These are phyloP conservation scores for Bassia scoparia DNA, from an alignment of 148 eudicot genomes.

Conservation along the genomic window DNA sequence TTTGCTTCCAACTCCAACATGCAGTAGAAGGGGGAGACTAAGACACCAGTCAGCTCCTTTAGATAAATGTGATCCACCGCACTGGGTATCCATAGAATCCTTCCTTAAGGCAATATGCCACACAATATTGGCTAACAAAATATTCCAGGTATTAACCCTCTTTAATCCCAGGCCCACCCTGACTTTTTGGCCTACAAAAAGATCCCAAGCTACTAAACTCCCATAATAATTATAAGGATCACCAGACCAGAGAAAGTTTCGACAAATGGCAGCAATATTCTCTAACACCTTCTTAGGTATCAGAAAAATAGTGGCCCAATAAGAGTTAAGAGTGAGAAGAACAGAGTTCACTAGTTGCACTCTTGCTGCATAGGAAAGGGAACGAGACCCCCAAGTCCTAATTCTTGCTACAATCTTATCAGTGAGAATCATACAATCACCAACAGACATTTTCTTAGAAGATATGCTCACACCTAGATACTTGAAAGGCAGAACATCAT, in stretches of 20 bases:
- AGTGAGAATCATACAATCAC: not conserved
- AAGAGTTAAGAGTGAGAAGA: not conserved
- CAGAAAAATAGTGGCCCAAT: no score
- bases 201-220: not conserved
- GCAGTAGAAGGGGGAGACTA: no score
- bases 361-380: not conserved
- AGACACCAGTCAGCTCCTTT: no score
- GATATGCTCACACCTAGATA: not conserved
- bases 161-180: not conserved
- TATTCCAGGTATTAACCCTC: no score
- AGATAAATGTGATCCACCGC: no score
- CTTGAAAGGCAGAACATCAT: not conserved
- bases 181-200: not conserved
- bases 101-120: no score
- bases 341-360: not conserved
- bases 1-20: no score
- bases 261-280: not conserved
- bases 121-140: no score
- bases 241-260: not conserved
- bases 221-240: not conserved
- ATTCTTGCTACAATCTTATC: not conserved
- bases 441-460: not conserved
- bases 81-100: no score
- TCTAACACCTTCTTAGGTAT: not conserved
- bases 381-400: not conserved